Conservation (phyloP, 1,139 yeast species). For the Candida sp. region DNA sequence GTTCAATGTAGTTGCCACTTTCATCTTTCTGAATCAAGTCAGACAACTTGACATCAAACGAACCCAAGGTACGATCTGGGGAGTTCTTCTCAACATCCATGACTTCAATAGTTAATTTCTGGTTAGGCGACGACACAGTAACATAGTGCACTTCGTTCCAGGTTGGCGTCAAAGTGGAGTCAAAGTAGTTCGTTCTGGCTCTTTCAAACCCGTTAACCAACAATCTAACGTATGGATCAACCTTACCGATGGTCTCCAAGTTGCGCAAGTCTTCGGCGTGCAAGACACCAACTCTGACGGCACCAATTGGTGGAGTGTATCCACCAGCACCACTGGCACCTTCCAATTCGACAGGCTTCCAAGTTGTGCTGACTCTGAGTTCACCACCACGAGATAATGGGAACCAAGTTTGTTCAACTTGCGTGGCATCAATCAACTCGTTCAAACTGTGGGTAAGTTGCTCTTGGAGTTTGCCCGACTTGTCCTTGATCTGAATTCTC, state of each 20-base stretch:
- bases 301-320: slow-evolving; percentile 94
- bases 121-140: slow-evolving; percentile 81
- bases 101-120: slow-evolving; percentile 80
- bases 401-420: slow-evolving; percentile 80
- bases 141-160: slow-evolving; percentile 88
- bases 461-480: slow-evolving; percentile 58
- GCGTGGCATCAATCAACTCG: slow-evolving; percentile 76
- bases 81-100: slow-evolving; percentile 87
- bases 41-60: slow-evolving; percentile 68
- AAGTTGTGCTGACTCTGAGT: slow-evolving; percentile 66
- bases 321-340: slow-evolving; percentile 73
- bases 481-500: slow-evolving; percentile 68
- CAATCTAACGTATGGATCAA: slow-evolving; percentile 90
- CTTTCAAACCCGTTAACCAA: slow-evolving; percentile 77
- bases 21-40: slow-evolving; percentile 74
- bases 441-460: slow-evolving; percentile 67
- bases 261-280: slow-evolving; percentile 79
- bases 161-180: slow-evolving; percentile 74
- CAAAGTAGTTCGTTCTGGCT: slow-evolving; percentile 77
- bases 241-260: slow-evolving; percentile 85
- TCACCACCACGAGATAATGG: slow-evolving; percentile 75
- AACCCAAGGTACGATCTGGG: slow-evolving; percentile 87
- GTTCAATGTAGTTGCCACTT: slow-evolving; percentile 66
- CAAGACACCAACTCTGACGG: slow-evolving; percentile 73
- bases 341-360: slow-evolving; percentile 87